Base-by-base conservation (phyloP, 2,329 filamentous ascomycete genomes). In the Trichoderma sp. region DNA sequence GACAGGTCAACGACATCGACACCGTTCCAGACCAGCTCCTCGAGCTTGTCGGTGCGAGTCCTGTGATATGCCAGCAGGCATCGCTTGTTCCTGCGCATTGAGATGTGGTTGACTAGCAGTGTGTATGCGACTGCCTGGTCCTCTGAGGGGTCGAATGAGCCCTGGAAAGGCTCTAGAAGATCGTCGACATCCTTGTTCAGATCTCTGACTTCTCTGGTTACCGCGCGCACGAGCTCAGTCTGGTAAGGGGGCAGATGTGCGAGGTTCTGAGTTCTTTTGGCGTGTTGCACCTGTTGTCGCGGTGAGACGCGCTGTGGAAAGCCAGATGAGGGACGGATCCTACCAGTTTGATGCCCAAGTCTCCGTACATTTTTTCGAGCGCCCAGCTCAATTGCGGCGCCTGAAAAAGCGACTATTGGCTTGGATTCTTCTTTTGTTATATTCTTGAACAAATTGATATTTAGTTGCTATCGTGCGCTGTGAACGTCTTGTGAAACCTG, bases 51-150 rank as follows among this genome's bases (percentile, higher is more conserved):
- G 2, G 91, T 90, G 58, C 95, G 87, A 19, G 92, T 93, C 39
- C 91, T 88, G 76, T 99, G 95, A 75, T 99, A 99, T 4, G 94
- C 93, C 7, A 99, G 85, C 21, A 99, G 83, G 74, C 95, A 99
- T 50, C 95, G 89, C 78, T 99, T 99, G 77, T 99, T 97, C 63
- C 95, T 86, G 56, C 95, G 89, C 90, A 98, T 97, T 70, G 91
- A 93, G 12, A 99, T 82, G 75, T 99, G 94, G 75, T 97, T 91
- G 67, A 98, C 93, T 24, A 99, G 86, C 26, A 99, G 83, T 1
- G 92, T 91, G 74, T 92, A 96, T 3, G 94, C 93, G 39, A 90
- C 90, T 10, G 91, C 91, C 51, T 92, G 92, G 72, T 97, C 89
- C 12, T 89, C 85, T 17, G 88, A 86, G 0, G 93, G 94, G 71